Percentiles rank a stretch among this genome's conserved stretches.
These are phyloP conservation scores for Cymbopogon flexuosus DNA, from an alignment of 202 grass and related monocot species.

Conservation along the genomic window DNA sequence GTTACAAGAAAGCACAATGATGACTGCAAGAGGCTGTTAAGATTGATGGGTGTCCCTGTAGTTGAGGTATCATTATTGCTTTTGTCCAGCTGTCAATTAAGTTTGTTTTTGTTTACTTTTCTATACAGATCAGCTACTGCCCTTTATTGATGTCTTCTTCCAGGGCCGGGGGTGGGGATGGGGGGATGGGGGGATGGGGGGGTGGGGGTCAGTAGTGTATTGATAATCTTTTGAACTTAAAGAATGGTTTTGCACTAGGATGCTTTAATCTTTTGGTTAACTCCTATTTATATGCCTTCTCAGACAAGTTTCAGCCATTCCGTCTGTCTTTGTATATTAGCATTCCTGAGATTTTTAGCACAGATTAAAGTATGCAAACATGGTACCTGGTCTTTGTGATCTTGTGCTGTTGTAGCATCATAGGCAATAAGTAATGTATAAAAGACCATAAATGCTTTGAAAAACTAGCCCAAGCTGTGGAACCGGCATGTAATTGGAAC, in stretches of 20 bases:
- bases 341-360: not conserved
- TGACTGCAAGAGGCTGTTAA: constrained; percentile 79
- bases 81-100: constrained; percentile 2
- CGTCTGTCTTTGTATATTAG: not conserved
- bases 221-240: constrained; percentile 1
- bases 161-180: too few relatives aligned
- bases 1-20: constrained; percentile 79
- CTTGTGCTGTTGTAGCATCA: not conserved
- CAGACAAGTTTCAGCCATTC: not conserved
- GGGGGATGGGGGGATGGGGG: too few relatives aligned
- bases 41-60: constrained; percentile 80
- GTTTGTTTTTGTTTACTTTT: not conserved
- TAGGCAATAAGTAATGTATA: not conserved
- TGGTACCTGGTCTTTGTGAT: constrained; percentile 3
- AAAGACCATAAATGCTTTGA: not conserved
- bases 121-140: not conserved
- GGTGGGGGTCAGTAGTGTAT: not conserved
- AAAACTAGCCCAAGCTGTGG: not conserved
- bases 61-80: constrained; percentile 58
- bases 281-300: constrained; percentile 6
- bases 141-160: constrained; percentile 12
- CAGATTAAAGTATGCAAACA: not conserved
- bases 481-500: not conserved
- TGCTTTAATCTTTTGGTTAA: constrained; percentile 12
- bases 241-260: not conserved